These are phyloP conservation scores for Echeveria elegans DNA, from an alignment of 164 flowering plant species.

Conservation along the genomic window DNA sequence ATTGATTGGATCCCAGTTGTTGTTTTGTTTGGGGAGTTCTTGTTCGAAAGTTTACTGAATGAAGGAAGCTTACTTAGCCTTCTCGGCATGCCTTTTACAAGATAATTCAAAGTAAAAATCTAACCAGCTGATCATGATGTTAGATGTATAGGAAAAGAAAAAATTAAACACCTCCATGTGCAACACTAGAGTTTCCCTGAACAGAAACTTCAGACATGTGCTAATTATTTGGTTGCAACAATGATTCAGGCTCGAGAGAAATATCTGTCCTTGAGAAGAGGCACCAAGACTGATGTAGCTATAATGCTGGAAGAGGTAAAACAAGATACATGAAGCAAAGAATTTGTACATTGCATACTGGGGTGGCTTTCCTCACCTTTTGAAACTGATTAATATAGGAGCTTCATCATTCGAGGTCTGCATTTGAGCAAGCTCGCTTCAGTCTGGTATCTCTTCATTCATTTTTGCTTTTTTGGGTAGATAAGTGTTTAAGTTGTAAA, in stretches of 20 bases:
- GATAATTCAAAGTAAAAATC: not conserved
- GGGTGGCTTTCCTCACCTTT: constrained; percentile 16
- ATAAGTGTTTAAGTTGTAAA: not conserved
- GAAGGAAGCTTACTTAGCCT: not conserved
- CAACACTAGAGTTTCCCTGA: not conserved
- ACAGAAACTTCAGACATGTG: not conserved
- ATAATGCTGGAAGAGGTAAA: constrained; percentile 47
- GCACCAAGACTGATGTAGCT: constrained; percentile 61
- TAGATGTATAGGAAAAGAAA: not conserved
- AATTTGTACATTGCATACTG: not conserved
- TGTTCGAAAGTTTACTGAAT: not conserved
- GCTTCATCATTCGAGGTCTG: constrained; percentile 76
- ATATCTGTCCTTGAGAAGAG: constrained; percentile 57
- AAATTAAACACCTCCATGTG: not conserved
- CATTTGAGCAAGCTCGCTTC: constrained; percentile 96
- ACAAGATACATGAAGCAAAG: not conserved
- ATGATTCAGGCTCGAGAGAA: constrained; percentile 64
- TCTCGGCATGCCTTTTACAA: not conserved
- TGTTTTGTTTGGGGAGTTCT: not conserved
- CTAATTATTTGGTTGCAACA: not conserved
- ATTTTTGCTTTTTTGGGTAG: not conserved
- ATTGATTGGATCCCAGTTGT: not conserved
- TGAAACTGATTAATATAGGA: constrained; percentile 55
- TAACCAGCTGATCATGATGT: not conserved
- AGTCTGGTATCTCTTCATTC: constrained; percentile 40